Evolutionary conservation across 495 filamentous ascomycete species (phyloP).

Genomic region (Aspergillus heteromorphus): DNA sequence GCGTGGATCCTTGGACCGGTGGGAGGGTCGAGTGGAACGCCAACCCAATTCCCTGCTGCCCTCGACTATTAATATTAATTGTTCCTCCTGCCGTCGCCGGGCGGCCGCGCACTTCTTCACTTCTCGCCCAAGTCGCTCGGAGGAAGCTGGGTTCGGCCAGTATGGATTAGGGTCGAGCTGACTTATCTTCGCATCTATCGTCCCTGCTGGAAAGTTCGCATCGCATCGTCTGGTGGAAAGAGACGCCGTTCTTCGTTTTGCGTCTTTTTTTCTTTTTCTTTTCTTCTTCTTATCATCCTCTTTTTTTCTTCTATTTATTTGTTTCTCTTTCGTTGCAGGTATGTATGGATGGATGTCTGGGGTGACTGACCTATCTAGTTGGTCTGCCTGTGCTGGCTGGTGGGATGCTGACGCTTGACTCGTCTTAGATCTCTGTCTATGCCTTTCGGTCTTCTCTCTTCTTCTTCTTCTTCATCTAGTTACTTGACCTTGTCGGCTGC

Average conservation of each 20-base stretch:
- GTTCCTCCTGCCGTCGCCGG: neutral
- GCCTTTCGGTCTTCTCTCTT: conserved; percentile 10
- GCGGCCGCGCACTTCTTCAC: neutral
- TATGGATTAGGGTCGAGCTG: conserved; percentile 10
- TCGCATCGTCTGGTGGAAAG: neutral
- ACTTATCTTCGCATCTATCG: neutral
- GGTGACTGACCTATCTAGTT: neutral
- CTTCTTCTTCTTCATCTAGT: conserved; percentile 6
- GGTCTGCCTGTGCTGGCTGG: neutral
- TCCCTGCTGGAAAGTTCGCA: neutral
- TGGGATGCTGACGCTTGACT: neutral
- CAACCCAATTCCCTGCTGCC: no score
- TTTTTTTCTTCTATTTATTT: neutral
- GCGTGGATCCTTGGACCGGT: conserved; percentile 20
- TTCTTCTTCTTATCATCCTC: neutral
- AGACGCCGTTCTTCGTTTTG: neutral
- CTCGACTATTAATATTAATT: neutral
- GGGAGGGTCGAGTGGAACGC: conserved; percentile 5
- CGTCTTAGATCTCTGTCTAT: conserved; percentile 9
- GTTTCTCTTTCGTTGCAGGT: conserved; percentile 3
- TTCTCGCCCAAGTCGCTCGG: neutral
- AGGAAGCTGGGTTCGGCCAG: neutral
- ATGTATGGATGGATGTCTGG: neutral
- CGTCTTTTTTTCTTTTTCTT: neutral
- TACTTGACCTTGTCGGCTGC: conserved; percentile 18